These are phyloP conservation scores for Bipolaris cookei DNA, from an alignment of 2,329 filamentous ascomycete species.

Conservation along the genomic window DNA sequence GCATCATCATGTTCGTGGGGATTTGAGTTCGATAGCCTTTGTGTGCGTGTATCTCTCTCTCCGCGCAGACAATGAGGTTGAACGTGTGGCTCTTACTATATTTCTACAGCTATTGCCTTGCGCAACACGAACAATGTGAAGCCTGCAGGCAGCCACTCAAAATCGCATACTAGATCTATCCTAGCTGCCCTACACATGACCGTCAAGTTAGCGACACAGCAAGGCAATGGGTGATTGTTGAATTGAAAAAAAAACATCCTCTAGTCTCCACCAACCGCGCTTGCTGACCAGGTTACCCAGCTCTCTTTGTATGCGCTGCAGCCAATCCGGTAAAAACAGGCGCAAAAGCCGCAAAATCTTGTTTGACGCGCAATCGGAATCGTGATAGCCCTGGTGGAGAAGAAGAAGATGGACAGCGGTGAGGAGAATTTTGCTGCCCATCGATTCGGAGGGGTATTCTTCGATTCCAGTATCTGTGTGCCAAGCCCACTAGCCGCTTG, in stretches of 20 bases:
- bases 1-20: constrained; percentile 20
- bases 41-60: background rate
- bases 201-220: constrained; percentile 31
- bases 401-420: constrained; percentile 15
- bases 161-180: background rate
- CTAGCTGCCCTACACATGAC: constrained; percentile 12
- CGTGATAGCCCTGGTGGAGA: constrained; percentile 6
- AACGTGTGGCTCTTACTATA: constrained; percentile 33
- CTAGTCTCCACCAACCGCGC: constrained; percentile 12
- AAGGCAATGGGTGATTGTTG: constrained; percentile 8
- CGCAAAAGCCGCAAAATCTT: background rate
- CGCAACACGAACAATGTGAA: constrained; percentile 24
- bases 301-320: constrained; percentile 6
- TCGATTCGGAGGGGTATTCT: constrained; percentile 14
- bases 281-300: constrained; percentile 11
- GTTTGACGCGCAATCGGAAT: constrained; percentile 3
- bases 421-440: constrained; percentile 11
- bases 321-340: background rate
- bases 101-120: constrained; percentile 39
- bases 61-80: background rate
- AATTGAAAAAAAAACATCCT: constrained; percentile 20
- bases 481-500: constrained; percentile 9
- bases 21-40: constrained; percentile 16
- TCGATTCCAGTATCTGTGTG: constrained; percentile 7
- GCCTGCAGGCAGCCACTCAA: constrained; percentile 10